A percentile compares a stretch with the other conserved stretches of the same genome.
Evolutionary conservation across 179 eudicot genomes (phyloP).

Genomic region (Silene noctiflora): DNA sequence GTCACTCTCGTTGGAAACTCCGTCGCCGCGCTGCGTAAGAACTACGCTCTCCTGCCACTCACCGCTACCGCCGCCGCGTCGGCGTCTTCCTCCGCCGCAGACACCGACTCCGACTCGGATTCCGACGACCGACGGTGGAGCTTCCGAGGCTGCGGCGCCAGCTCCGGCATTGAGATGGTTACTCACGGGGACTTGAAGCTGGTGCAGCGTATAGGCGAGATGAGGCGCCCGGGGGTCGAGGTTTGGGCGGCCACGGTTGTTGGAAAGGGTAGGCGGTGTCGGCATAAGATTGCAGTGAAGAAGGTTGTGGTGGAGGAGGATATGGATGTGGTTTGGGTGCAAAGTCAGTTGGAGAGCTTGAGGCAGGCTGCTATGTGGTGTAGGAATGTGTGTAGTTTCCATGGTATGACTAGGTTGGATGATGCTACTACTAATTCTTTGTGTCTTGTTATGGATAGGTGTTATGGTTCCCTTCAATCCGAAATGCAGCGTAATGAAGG

Average conservation of each 20-base stretch:
- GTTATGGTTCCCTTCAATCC: slow-evolving; percentile 70
- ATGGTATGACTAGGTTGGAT: slow-evolving; percentile 56
- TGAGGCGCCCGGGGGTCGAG: slow-evolving; percentile 61
- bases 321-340: slow-evolving; percentile 75
- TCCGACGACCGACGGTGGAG: slow-evolving; percentile 33
- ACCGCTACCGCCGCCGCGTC: slow-evolving; percentile 27
- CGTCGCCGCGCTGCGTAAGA: slow-evolving; percentile 66
- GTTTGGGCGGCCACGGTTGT: slow-evolving; percentile 62
- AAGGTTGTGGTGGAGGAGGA: slow-evolving; percentile 63
- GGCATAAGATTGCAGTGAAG: slow-evolving; percentile 83
- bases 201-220: slow-evolving; percentile 61
- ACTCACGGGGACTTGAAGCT: slow-evolving; percentile 62
- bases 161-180: slow-evolving; percentile 46
- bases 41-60: slow-evolving; percentile 64
- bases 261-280: slow-evolving; percentile 42
- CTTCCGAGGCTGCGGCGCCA: slow-evolving; percentile 11
- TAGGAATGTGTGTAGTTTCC: slow-evolving; percentile 79
- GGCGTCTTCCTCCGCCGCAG: slow-evolving; percentile 34
- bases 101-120: slow-evolving; percentile 33
- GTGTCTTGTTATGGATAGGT: slow-evolving; percentile 73
- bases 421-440: slow-evolving; percentile 22
- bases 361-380: slow-evolving; percentile 88
- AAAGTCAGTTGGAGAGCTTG: slow-evolving; percentile 63
- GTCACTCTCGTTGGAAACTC: slow-evolving; percentile 89
- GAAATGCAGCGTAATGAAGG: slow-evolving; percentile 88